Base-by-base conservation (phyloP, 2,329 filamentous ascomycete genomes). In the Boeremia lycopersici region DNA sequence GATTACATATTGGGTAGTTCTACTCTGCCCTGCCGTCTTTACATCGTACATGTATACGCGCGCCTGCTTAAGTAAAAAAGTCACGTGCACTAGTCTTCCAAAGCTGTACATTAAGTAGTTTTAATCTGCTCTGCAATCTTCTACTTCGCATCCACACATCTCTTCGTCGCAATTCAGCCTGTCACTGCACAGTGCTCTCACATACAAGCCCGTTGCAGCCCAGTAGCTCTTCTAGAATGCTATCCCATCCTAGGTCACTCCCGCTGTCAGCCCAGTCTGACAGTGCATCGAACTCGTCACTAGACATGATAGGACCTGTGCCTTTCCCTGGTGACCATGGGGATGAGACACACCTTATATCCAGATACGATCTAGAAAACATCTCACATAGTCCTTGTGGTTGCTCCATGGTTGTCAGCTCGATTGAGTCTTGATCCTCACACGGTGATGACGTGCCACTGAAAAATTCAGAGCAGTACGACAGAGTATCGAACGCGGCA, bases 241-340 rank as follows among this genome's bases (percentile, higher is more conserved):
- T 19, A 12, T 34, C 15, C 36, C 49, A 42, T 2, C 36, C 31
- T 10, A 10, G 6, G 11, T 55, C 50, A 25, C 52, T 44, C 17
- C 55, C 43, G 2, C 29, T 10, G 13, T 35, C 38, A 19, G 38
- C 30, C 23, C 15, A 42, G 11, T 42, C 25, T 30, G 38, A 31
- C 15, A 49, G 45, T 8, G 17, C 43, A 12, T 48, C 36, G 15
- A 54, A 48, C 26, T 54, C 38, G 9, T 30, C 34, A 33, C 33
- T 48, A 28, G 48, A 48, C 38, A 48, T 41, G 29, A 52, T 39
- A 19, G 11, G 29, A 3, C 31, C 8, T 10, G 12, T 7, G 13
- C 36, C 30, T 9, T 15, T 6, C 3, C 17, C 25, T 26, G 40
- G 19, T 49, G 35, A 33, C 43, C 50, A 47, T 33, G 43, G 2